Base-by-base conservation (phyloP, 768 basidiomycete genomes). In the Amyloporia xantha region DNA sequence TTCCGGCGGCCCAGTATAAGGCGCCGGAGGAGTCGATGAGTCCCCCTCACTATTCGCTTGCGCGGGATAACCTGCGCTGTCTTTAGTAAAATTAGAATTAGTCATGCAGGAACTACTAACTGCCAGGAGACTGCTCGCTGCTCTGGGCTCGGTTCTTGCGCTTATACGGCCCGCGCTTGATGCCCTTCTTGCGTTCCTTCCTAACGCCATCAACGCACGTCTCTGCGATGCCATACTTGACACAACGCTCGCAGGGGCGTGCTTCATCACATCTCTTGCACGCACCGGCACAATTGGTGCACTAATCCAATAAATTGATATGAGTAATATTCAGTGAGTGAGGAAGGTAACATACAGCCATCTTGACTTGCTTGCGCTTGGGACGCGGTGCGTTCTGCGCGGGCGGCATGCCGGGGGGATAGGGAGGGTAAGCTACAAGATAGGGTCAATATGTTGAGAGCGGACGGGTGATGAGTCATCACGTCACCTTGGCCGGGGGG, bases 171-270 rank as follows among this genome's bases (percentile, higher is more conserved):
- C 77, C 77, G 17, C 77, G 74, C 58, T 79, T 79, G 51, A 78
- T 68, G 23, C 77, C 77, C 42, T 76, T 78, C 58, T 82, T 80
- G 49, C 82, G 72, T 61, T 83, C 82, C 60, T 84, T 84, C 52
- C 82, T 68, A 15, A 74, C 67, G 1, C 81, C 80, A 54, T 84
- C 81, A 2, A 73, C 54, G 54, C 82, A 84, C n/a, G 70, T 64
- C 23, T 75, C 70, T 11, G 73, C 71, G 27, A 82, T 69, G 2
- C 79, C 80, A 56, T 82, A 83, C 62, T 82, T 83, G 51, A 74
- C 59, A 54, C 82, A 84, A 24, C 82, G 74, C 47, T 77, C 75
- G 62, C 82, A 84, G 2, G 82, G 82, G 38, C 82, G 76, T 4
- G 66, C 64, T 28, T 80, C 77, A 54, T 79, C 77, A 43, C 77